Evolutionary conservation across 805 yeast species (phyloP).

Genomic region (Spathaspora passalidarum): DNA sequence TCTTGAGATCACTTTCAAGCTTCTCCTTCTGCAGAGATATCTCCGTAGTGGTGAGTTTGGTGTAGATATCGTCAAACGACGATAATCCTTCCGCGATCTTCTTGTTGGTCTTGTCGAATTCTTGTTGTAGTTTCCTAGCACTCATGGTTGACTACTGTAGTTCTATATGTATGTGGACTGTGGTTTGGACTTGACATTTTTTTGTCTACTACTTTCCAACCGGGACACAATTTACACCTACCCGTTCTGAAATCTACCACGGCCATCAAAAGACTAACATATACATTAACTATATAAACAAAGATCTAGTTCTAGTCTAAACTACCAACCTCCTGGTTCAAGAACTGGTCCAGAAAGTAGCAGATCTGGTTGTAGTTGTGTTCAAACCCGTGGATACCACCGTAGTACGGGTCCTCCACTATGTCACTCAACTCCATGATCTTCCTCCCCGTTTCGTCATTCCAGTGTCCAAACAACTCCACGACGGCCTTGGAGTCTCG

Average conservation of each 20-base stretch:
- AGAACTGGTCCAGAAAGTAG: slow-evolving; percentile 72
- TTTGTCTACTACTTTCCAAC: neutral
- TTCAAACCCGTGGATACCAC: slow-evolving; percentile 82
- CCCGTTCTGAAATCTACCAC: neutral
- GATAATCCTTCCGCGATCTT: slow-evolving; percentile 86
- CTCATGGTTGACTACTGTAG: slow-evolving; percentile 26
- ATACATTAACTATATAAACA: neutral
- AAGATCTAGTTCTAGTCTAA: slow-evolving; percentile 6
- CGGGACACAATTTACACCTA: neutral
- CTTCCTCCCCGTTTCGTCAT: slow-evolving; percentile 25
- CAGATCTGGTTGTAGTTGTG: slow-evolving; percentile 68
- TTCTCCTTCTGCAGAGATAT: slow-evolving; percentile 90
- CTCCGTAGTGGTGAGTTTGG: slow-evolving; percentile 77
- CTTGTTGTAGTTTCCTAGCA: slow-evolving; percentile 51
- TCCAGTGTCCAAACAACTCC: slow-evolving; percentile 79
- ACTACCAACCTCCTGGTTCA: slow-evolving; percentile 45
- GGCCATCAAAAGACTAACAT: neutral
- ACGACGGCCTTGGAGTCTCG: slow-evolving; percentile 47
- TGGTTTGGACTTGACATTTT: neutral
- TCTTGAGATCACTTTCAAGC: slow-evolving; percentile 85
- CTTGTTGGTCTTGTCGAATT: slow-evolving; percentile 91
- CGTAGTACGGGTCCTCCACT: slow-evolving; percentile 92
- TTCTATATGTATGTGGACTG: neutral
- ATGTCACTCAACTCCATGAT: slow-evolving; percentile 41
- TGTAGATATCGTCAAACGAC: slow-evolving; percentile 81